Base-by-base conservation (phyloP, 148 eudicot genomes). In the Euryodendron excelsum region DNA sequence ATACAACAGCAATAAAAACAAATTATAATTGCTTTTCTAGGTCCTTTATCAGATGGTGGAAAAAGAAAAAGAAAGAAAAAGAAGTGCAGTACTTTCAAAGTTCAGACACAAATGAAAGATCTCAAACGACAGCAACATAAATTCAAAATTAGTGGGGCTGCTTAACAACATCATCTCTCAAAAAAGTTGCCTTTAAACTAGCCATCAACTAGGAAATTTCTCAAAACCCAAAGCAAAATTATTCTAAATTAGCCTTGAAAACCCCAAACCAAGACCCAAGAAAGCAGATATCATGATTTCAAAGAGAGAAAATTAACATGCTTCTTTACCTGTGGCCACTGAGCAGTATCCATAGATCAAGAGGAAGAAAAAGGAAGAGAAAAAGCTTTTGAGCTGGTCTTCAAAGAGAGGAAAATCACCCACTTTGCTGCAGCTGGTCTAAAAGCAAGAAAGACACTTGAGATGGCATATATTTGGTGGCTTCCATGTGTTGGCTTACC, bases 311-410 rank as follows among this genome's bases (percentile, higher is more conserved):
- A 69, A 59, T 31, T 14, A 62, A 56, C 48, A 74, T 60, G 68
- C 27, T 69, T 17, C 31, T 53, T 69, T 78, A 78, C 80, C 81
- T 79, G 53, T 58, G 81, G 75, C 81, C 81, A 79, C 70, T 79
- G 81, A 79, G 76, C 76, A 79, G 81, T 47, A 60, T 79, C 81
- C 81, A 79, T 79, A 60, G 69, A 79, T 56, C 53, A 68, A 69
- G 74, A 78, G 45, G 55, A 56, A n/a, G 56, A 56, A 45, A 75
- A 68, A 48, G 37, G 34, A 60, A 71, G 61, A 33, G 14, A 47
- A 47, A 72, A 63, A 21, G 79, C n/a, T 72, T 41, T 31, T 53
- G 71, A 72, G 68, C n/a, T n/a, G n/a, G n/a, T 52, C 62, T 64
- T 80, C 56, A 39, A 37, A 74, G 73, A 74, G 73, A 74, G 39